Percentiles rank a stretch among this genome's conserved stretches.
These are phyloP conservation scores for Globisporangium nagaii DNA, from an alignment of 352 stramenopile genomes.

Conservation along the genomic window DNA sequence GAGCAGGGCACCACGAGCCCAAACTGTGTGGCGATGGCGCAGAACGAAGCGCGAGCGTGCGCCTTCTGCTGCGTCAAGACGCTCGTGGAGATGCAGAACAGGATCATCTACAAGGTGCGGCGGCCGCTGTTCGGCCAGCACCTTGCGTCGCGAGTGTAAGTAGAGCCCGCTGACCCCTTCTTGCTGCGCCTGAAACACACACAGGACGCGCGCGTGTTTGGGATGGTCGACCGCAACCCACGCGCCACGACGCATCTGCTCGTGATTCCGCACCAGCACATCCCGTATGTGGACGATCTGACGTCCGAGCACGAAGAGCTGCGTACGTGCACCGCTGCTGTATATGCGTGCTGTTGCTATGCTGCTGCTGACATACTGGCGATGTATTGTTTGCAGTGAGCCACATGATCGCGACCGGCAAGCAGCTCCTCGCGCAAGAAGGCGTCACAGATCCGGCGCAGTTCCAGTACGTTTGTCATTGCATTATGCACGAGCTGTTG, in stretches of 20 bases:
- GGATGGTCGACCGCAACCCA: conserved; percentile 54
- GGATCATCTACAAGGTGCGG: conserved; percentile 50
- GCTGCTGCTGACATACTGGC: background rate
- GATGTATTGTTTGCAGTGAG: conserved; percentile 24
- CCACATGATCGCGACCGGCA: conserved; percentile 54
- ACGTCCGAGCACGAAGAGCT: conserved; percentile 30
- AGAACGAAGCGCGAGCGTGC: conserved; percentile 22
- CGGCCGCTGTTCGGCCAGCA: no score
- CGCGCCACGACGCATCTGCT: conserved; percentile 49
- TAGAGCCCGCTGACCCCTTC: background rate
- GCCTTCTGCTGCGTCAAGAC: conserved; percentile 52
- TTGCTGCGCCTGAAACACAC: background rate
- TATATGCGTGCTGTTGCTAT: background rate
- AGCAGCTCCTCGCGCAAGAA: conserved; percentile 35
- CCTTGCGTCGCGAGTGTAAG: background rate
- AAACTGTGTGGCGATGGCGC: no score
- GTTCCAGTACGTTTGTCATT: conserved; percentile 20
- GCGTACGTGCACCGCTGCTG: conserved; percentile 18
- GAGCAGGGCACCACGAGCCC: background rate
- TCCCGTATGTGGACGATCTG: conserved; percentile 46
- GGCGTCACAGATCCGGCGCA: conserved; percentile 26
- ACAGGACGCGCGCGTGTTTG: conserved; percentile 56
- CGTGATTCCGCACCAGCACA: conserved; percentile 60
- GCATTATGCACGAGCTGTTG: background rate
- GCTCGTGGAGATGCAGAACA: conserved; percentile 35